These are phyloP conservation scores for Fusarium longipes DNA, from an alignment of 2,329 filamentous ascomycete genomes.

Conservation along the genomic window DNA sequence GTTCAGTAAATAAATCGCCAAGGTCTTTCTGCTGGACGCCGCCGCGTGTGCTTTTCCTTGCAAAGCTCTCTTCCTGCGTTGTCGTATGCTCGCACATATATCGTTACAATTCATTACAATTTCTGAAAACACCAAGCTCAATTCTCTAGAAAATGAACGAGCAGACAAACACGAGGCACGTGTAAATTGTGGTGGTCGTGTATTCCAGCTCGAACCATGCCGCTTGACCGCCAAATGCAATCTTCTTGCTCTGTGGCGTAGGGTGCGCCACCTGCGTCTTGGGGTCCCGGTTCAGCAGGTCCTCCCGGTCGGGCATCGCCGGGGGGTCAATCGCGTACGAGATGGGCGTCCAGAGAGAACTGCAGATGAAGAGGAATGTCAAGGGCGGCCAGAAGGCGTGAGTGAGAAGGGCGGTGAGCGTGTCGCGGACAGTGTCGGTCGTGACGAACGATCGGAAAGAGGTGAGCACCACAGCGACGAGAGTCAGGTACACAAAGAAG, in stretches of 20 bases:
- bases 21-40: neutral
- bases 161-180: slow-evolving; percentile 60
- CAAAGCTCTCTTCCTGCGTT: neutral
- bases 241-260: slow-evolving; percentile 63
- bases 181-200: slow-evolving; percentile 62
- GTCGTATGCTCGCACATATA: slow-evolving; percentile 31
- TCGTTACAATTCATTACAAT: slow-evolving; percentile 43
- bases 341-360: slow-evolving; percentile 68
- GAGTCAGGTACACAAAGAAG: slow-evolving; percentile 63
- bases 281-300: slow-evolving; percentile 65
- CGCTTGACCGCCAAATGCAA: slow-evolving; percentile 64
- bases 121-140: neutral
- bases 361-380: slow-evolving; percentile 66
- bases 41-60: neutral
- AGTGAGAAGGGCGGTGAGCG: slow-evolving; percentile 65
- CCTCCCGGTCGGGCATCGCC: slow-evolving; percentile 66
- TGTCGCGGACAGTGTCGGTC: slow-evolving; percentile 52
- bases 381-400: slow-evolving; percentile 72
- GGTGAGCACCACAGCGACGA: slow-evolving; percentile 62
- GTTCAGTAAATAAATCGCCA: neutral
- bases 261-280: slow-evolving; percentile 67
- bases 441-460: slow-evolving; percentile 62
- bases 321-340: slow-evolving; percentile 71
- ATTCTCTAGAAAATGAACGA: slow-evolving; percentile 49
- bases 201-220: slow-evolving; percentile 68